Evolutionary conservation across 805 yeast species (phyloP), one percentile per base, ranked within the genome.

Genomic region (Jamesozyma piceae): DNA sequence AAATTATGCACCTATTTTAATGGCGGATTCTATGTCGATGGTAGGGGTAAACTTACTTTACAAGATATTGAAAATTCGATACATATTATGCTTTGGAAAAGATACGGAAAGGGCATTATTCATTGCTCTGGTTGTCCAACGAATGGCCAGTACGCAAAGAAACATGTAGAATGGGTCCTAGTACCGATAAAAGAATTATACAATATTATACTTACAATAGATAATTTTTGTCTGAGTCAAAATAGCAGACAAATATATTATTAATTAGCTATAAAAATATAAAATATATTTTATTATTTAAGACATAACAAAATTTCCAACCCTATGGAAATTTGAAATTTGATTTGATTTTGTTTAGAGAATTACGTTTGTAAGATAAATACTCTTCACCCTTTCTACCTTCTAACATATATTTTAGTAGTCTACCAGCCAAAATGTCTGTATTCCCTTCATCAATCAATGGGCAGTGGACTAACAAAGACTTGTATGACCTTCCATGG

Each of bases 151-250:
- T 50, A 50, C 8, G 33, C 48, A 10, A 54, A 50, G 22, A 48
- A 50, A 34, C 63, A 62, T 44, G 41, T 41, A 3, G 64, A 58
- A 40, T 57, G 63, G 61, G 52, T 54, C 28, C 41, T 49, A 32
- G 49, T 60, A 5, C 58, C 62, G 5, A 49, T 56, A 2, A 22
- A 28, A 6, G 57, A 59, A 11, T 44, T 60, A 31, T 49, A 54
- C 2, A 28, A 38, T 4, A 42, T 57, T 3, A 20, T 55, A 13
- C 40, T 43, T 19, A 43, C 45, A 10, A 49, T 58, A 5, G 56
- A 56, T 35, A 37, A 44, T 18, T 38, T 54, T 15, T 53, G 57
- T 31, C 34, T 20, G 1, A 37, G 43, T n/a, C 43, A 43, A 35
- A 42, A 40, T 18, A 30, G 18, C 3, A 24, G 28, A 15, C 3